Conservation (phyloP, 202 grass and related monocot species). For the Hordeum pubiflorum region DNA sequence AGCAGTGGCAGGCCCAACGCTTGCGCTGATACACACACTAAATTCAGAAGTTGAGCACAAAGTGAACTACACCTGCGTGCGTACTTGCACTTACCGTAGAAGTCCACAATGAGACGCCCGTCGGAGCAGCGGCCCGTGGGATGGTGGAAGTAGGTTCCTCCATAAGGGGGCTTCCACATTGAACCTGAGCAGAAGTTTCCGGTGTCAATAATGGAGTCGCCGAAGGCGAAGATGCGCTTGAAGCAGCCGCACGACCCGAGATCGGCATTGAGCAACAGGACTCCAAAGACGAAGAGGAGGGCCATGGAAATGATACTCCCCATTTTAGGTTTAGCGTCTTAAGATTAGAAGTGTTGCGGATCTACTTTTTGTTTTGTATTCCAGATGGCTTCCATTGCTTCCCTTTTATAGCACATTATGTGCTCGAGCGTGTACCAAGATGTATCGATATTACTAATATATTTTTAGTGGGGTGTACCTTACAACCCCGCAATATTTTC, state of each 20-base stretch:
- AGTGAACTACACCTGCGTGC: no score
- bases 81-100: slow-evolving; percentile 29
- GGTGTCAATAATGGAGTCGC: slow-evolving; percentile 40
- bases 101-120: slow-evolving; percentile 46
- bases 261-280: background rate
- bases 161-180: slow-evolving; percentile 17
- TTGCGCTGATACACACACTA: slow-evolving; percentile 20
- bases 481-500: no score
- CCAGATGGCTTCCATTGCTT: no score
- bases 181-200: slow-evolving; percentile 9
- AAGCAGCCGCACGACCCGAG: slow-evolving; percentile 22
- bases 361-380: no score
- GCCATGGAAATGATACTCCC: background rate
- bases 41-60: background rate
- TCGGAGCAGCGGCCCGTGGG: slow-evolving; percentile 31
- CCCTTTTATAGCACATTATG: no score
- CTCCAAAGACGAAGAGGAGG: background rate
- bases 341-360: no score
- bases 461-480: no score
- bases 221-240: slow-evolving; percentile 38
- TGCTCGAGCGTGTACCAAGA: no score
- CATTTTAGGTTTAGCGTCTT: background rate
- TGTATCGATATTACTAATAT: no score
- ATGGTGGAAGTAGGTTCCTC: slow-evolving; percentile 38
- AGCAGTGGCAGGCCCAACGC: slow-evolving; percentile 27